Conservation (phyloP, 192 early-diverging fungal genomes). For the Podila clonocystis region DNA sequence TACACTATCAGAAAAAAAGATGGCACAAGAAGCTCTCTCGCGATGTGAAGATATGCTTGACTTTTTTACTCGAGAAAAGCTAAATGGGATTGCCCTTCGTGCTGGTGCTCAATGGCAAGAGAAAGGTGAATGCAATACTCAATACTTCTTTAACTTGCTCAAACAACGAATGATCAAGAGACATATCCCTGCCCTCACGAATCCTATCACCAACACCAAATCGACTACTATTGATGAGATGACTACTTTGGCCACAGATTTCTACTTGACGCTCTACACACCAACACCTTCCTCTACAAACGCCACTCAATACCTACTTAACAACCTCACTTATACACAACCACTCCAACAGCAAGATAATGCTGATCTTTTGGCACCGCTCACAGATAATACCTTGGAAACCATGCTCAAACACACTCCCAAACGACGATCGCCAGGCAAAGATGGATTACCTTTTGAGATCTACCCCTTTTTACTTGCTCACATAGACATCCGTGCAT, state of each 20-base stretch:
- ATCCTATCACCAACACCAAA: neutral
- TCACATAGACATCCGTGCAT: neutral
- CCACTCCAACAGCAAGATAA: neutral
- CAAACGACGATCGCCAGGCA: constrained; percentile 4
- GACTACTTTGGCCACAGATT: neutral
- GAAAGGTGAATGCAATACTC: constrained; percentile 23
- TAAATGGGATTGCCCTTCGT: constrained; percentile 6
- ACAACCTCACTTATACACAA: neutral
- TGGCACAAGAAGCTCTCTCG: neutral
- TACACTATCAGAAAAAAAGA: neutral
- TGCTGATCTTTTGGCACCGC: neutral
- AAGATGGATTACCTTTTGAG: constrained; percentile 42
- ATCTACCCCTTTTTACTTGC: constrained; percentile 7
- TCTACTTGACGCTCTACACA: neutral
- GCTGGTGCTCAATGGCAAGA: constrained; percentile 18
- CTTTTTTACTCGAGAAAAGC: neutral
- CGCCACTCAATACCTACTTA: neutral
- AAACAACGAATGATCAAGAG: constrained; percentile 8
- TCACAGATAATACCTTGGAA: neutral
- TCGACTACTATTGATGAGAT: too few species aligned
- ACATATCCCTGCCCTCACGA: neutral
- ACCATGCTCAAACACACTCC: neutral
- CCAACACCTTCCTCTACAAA: neutral
- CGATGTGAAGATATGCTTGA: neutral
- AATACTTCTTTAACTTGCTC: constrained; percentile 23